A percentile compares a stretch with the other conserved stretches of the same genome.
Evolutionary conservation across 2,329 filamentous ascomycete genomes (phyloP).

Genomic region (Colletotrichum gloeosporioides): DNA sequence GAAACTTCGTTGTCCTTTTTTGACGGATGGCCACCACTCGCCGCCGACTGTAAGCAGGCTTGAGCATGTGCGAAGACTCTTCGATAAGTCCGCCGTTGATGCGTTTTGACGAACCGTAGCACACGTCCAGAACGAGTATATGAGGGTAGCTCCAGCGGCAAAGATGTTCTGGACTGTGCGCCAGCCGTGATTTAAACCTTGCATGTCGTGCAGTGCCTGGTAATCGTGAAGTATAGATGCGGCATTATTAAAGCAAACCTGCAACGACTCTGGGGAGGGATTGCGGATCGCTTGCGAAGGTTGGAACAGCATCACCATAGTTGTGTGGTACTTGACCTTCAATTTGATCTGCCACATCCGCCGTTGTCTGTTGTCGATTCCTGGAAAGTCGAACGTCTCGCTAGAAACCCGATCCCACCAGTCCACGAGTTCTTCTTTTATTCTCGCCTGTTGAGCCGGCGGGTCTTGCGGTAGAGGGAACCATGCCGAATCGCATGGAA

Average conservation of each 20-base stretch:
- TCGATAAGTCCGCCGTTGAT: conserved; percentile 16
- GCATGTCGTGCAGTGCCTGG: conserved; percentile 32
- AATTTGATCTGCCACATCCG: conserved; percentile 30
- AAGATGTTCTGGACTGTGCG: conserved; percentile 42
- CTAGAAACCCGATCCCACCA: conserved; percentile 18
- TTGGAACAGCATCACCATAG: conserved; percentile 38
- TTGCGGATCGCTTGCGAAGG: conserved; percentile 38
- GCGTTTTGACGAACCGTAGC: conserved; percentile 27
- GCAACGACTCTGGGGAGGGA: conserved; percentile 31
- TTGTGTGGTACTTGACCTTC: conserved; percentile 35
- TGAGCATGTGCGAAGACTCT: conserved; percentile 34
- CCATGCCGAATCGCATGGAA: conserved; percentile 22
- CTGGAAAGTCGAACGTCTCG: background rate
- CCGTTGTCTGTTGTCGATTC: conserved; percentile 15
- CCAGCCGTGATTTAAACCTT: conserved; percentile 37
- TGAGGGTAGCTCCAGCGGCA: conserved; percentile 39
- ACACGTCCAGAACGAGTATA: conserved; percentile 43
- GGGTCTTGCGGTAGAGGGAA: conserved; percentile 19
- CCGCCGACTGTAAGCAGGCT: conserved; percentile 42
- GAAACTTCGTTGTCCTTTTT: conserved; percentile 34
- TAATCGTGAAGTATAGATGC: conserved; percentile 30
- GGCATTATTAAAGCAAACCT: conserved; percentile 34
- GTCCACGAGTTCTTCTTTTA: conserved; percentile 13
- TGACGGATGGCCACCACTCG: conserved; percentile 44
- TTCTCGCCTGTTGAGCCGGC: background rate